Evolutionary conservation across 352 stramenopile genomes (phyloP).

Genomic region (Globisporangium uncinulatum): DNA sequence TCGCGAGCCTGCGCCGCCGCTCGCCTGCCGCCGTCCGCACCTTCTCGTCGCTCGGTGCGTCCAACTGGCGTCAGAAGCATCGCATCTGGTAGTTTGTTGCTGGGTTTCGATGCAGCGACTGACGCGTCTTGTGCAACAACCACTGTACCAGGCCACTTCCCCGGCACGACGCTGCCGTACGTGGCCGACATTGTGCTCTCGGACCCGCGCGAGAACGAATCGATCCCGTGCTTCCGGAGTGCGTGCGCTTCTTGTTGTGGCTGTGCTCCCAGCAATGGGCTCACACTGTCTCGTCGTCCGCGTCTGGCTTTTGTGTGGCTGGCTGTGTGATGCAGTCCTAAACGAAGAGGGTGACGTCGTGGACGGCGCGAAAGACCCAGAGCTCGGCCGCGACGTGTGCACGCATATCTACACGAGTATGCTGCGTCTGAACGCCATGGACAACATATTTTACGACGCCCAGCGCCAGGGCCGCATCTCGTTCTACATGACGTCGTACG

Average conservation of each 20-base stretch:
- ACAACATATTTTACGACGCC: conserved; percentile 96
- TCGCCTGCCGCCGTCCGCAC: conserved; percentile 3
- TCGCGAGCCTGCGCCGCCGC: conserved; percentile 10
- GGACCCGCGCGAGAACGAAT: conserved; percentile 71
- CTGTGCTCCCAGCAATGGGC: no score
- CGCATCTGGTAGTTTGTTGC: background rate
- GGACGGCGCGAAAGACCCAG: conserved; percentile 56
- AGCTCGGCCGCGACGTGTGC: conserved; percentile 73
- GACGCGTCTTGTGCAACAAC: background rate
- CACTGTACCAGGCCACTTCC: conserved; percentile 46
- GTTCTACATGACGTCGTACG: conserved; percentile 94
- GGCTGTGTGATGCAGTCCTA: conserved; percentile 42
- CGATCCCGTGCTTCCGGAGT: conserved; percentile 90
- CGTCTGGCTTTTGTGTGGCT: conserved; percentile 10
- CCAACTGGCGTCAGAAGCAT: background rate
- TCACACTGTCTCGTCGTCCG: no score
- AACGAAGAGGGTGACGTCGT: conserved; percentile 82
- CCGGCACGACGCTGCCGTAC: conserved; percentile 83
- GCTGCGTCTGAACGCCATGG: conserved; percentile 90
- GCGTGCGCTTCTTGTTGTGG: conserved; percentile 17
- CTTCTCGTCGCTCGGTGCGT: conserved; percentile 32
- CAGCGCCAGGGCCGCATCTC: conserved; percentile 98
- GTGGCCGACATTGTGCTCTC: conserved; percentile 86
- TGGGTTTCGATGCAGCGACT: background rate
- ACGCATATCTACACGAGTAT: conserved; percentile 86